Conservation (phyloP, 2,329 filamentous ascomycete genomes). For the Hymenoscyphus fructigenus region DNA sequence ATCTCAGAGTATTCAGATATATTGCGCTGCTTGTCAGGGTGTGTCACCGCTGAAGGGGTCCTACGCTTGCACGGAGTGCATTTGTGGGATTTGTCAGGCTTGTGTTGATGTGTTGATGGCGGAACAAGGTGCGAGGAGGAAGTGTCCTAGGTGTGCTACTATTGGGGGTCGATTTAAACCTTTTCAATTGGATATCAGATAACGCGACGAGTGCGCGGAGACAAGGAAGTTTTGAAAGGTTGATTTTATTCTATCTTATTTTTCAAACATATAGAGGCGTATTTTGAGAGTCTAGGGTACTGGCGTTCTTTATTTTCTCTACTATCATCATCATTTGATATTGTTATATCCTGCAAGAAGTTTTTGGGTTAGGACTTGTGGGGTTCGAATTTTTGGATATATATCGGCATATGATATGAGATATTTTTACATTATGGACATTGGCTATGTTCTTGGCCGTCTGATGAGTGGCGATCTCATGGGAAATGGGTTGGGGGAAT, state of each 20-base stretch:
- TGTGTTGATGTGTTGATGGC: conserved; percentile 81
- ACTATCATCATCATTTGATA: background rate
- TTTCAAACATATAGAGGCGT: conserved; percentile 3
- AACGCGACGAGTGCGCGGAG: conserved; percentile 21
- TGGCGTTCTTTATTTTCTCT: background rate
- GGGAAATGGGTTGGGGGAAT: background rate
- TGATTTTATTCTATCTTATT: background rate
- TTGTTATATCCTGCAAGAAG: conserved; percentile 1
- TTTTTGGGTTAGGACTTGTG: background rate
- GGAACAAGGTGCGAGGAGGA: conserved; percentile 72
- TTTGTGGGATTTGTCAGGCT: conserved; percentile 85
- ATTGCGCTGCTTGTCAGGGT: conserved; percentile 83
- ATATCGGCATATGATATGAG: background rate
- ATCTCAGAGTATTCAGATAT: conserved; percentile 80
- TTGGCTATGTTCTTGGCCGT: background rate
- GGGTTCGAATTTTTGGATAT: background rate
- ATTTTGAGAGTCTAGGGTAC: background rate
- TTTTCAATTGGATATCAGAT: conserved; percentile 80
- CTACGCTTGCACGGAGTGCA: conserved; percentile 94
- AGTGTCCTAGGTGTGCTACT: conserved; percentile 76
- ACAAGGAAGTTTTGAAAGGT: background rate
- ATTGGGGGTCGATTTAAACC: conserved; percentile 81
- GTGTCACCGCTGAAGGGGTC: conserved; percentile 77
- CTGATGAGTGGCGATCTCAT: background rate
- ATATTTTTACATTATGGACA: background rate